Percentiles rank a stretch among this genome's conserved stretches.
Evolutionary conservation across 495 filamentous ascomycete genomes (phyloP).

Genomic region (Hypoxylon perforatum): DNA sequence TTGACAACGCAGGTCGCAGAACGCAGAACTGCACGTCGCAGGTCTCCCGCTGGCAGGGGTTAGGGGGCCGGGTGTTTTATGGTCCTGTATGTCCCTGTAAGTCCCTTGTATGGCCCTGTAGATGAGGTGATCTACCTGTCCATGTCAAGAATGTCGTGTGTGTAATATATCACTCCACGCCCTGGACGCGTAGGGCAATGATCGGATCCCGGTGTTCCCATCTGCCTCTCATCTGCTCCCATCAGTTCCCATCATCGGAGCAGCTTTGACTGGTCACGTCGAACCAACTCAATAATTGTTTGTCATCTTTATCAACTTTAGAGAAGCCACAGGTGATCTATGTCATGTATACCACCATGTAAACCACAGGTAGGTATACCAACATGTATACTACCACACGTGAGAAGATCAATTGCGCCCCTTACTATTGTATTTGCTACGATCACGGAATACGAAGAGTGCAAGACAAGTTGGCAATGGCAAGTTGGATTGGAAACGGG

Average conservation of each 20-base stretch:
- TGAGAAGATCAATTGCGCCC: conserved; percentile 31
- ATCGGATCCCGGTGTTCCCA: conserved; percentile 36
- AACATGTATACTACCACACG: conserved; percentile 39
- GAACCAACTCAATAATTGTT: conserved; percentile 25
- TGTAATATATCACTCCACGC: conserved; percentile 35
- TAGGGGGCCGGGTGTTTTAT: conserved; percentile 29
- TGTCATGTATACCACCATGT: conserved; percentile 8
- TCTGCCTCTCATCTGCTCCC: too few relatives aligned
- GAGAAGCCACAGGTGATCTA: neutral
- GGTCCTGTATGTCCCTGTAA: neutral
- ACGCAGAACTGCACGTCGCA: conserved; percentile 2
- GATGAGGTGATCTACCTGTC: conserved; percentile 23
- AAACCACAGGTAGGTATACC: conserved; percentile 23
- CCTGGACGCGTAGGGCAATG: conserved; percentile 29
- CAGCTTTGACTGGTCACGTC: conserved; percentile 3
- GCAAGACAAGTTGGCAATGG: conserved; percentile 12
- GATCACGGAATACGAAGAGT: conserved; percentile 36
- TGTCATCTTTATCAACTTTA: conserved; percentile 16
- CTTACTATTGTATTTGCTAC: conserved; percentile 23
- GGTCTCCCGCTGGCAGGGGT: conserved; percentile 3
- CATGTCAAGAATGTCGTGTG: conserved; percentile 25
- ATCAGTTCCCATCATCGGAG: conserved; percentile 16
- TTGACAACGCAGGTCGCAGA: conserved; percentile 6
- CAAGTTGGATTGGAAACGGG: conserved; percentile 19
- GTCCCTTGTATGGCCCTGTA: neutral